Evolutionary conservation across 805 yeast species (phyloP).

Genomic region (Yamadazyma paraphyllophila): DNA sequence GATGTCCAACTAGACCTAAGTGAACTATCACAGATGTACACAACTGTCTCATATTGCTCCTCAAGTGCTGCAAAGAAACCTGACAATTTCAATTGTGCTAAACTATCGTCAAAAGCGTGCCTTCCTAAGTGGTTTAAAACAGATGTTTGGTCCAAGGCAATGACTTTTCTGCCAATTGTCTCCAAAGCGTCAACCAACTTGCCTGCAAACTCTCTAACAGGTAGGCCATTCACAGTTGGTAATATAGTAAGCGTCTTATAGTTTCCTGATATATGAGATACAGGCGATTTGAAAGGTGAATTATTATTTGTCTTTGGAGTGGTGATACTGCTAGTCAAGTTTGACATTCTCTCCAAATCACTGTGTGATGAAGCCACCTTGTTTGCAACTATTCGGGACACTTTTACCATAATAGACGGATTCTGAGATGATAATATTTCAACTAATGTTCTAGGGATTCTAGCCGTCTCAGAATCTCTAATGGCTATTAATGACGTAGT

Average conservation of each 20-base stretch:
- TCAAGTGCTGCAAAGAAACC: slow-evolving; percentile 91
- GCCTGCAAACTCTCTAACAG: slow-evolving; percentile 81
- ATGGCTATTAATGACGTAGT: slow-evolving; percentile 75
- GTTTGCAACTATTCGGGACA: slow-evolving; percentile 81
- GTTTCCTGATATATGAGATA: slow-evolving; percentile 39
- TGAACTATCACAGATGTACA: slow-evolving; percentile 85
- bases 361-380: slow-evolving; percentile 28
- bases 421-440: slow-evolving; percentile 79
- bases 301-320: slow-evolving; percentile 11
- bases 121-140: slow-evolving; percentile 79
- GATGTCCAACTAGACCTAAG: slow-evolving; percentile 85
- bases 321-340: slow-evolving; percentile 10
- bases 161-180: slow-evolving; percentile 68
- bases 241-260: slow-evolving; percentile 83
- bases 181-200: slow-evolving; percentile 69
- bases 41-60: slow-evolving; percentile 82
- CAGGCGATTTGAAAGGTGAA: slow-evolving; percentile 26
- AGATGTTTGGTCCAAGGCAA: slow-evolving; percentile 79
- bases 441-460: slow-evolving; percentile 87
- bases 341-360: slow-evolving; percentile 10
- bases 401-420: slow-evolving; percentile 88
- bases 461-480: slow-evolving; percentile 89
- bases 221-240: slow-evolving; percentile 79
- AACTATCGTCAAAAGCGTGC: slow-evolving; percentile 81
- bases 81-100: slow-evolving; percentile 79